Conservation (phyloP, 1,284 basidiomycete genomes). For the Singerocomus inundabilis region DNA sequence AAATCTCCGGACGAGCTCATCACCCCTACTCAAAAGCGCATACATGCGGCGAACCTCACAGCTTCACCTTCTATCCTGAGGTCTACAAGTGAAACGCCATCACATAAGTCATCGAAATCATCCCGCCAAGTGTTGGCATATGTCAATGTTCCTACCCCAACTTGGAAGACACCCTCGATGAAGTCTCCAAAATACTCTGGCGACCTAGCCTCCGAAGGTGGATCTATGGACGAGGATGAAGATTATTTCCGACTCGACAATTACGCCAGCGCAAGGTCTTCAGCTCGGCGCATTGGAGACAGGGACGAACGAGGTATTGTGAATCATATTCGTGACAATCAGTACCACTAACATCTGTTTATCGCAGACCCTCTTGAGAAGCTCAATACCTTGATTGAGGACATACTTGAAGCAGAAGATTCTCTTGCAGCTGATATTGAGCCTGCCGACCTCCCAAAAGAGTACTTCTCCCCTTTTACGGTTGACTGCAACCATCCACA, state of each 20-base stretch:
- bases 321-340: neutral
- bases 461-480: slow-evolving; percentile 68
- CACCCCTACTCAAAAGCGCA: slow-evolving; percentile 52
- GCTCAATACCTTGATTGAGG: slow-evolving; percentile 70
- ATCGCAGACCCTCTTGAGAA: slow-evolving; percentile 68
- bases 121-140: slow-evolving; percentile 50
- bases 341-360: slow-evolving; percentile 4
- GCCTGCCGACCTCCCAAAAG: slow-evolving; percentile 51
- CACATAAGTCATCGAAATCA: slow-evolving; percentile 28
- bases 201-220: slow-evolving; percentile 39
- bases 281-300: slow-evolving; percentile 63
- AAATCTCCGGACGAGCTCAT: slow-evolving; percentile 45
- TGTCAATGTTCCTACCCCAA: slow-evolving; percentile 53
- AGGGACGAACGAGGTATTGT: slow-evolving; percentile 68
- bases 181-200: slow-evolving; percentile 29
- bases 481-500: slow-evolving; percentile 57
- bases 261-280: slow-evolving; percentile 40
- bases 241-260: slow-evolving; percentile 27
- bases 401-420: slow-evolving; percentile 90
- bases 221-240: slow-evolving; percentile 51
- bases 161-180: slow-evolving; percentile 43
- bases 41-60: slow-evolving; percentile 29
- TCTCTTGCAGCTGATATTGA: slow-evolving; percentile 65
- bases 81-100: slow-evolving; percentile 23
- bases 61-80: slow-evolving; percentile 8